phyloP scores from a whole-genome alignment of 1,284 basidiomycete species.

The Sporisorium sorghi region DNA sequence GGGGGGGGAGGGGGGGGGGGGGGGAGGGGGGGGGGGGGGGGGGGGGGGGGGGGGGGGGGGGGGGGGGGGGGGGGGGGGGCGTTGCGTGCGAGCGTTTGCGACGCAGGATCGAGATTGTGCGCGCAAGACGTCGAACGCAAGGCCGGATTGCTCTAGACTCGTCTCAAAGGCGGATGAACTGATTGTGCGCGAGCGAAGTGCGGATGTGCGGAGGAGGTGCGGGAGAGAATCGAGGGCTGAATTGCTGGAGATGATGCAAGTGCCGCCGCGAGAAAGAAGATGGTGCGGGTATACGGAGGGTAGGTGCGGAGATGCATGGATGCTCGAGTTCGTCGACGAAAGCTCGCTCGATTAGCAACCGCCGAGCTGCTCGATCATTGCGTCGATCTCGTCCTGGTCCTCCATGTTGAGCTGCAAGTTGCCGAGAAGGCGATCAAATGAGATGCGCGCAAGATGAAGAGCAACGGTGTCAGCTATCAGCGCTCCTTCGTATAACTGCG shows the following conservation, averaged over 20 bases:
- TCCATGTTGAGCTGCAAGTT: constrained; percentile 65
- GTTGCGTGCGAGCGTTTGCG: not conserved
- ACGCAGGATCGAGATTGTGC: not conserved
- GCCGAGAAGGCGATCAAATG: not conserved
- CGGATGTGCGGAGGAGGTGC: not conserved
- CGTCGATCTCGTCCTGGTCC: constrained; percentile 68
- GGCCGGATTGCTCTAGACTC: not conserved
- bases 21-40: too few species aligned
- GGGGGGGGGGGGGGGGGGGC: too few species aligned
- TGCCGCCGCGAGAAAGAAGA: not conserved
- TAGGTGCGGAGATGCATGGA: not conserved
- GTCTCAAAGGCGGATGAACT: not conserved
- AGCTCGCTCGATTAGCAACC: constrained; percentile 33
- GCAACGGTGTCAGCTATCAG: not conserved
- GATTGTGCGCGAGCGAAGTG: not conserved
- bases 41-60: too few species aligned
- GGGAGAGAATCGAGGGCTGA: not conserved
- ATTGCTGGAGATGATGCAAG: not conserved
- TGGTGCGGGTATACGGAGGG: constrained; percentile 26
- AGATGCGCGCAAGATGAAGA: not conserved
- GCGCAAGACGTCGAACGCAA: not conserved
- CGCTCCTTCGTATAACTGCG: not conserved
- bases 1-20: too few species aligned
- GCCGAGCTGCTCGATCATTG: constrained; percentile 68
- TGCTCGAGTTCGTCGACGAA: not conserved